Evolutionary conservation across 306 rosid species (phyloP).

Genomic region (Castanospermum australe): DNA sequence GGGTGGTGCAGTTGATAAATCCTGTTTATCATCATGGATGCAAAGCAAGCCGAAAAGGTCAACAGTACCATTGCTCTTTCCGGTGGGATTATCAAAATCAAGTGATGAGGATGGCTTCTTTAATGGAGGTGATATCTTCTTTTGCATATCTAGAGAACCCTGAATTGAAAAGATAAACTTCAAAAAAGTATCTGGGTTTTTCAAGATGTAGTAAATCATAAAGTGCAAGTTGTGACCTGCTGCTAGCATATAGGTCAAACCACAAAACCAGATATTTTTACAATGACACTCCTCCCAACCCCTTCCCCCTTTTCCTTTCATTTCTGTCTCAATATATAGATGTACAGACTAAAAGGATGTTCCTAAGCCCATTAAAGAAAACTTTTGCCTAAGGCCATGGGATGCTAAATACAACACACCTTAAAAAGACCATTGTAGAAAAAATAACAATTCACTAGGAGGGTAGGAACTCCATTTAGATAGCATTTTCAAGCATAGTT

Average conservation of each 20-base stretch:
- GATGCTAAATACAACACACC: not conserved
- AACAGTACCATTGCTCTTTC: conserved; percentile 30
- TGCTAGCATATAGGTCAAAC: not conserved
- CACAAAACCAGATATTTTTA: not conserved
- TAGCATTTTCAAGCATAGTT: not conserved
- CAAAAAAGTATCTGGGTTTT: not conserved
- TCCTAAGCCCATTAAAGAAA: not conserved
- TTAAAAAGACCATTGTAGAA: not conserved
- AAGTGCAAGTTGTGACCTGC: not conserved
- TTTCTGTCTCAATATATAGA: not conserved
- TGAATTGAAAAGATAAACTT: conserved; percentile 30
- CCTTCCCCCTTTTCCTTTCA: not conserved
- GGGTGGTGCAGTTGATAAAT: conserved; percentile 39
- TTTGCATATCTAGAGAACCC: conserved; percentile 51
- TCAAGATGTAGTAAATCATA: not conserved
- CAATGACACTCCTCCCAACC: not conserved
- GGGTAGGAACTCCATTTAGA: not conserved
- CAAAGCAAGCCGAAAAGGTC: conserved; percentile 46
- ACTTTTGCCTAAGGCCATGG: not conserved
- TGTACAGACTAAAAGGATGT: not conserved
- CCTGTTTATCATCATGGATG: conserved; percentile 37
- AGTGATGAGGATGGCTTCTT: conserved; percentile 37
- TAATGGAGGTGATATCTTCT: conserved; percentile 28
- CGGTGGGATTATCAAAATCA: conserved; percentile 36
- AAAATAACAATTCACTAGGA: not conserved